A percentile compares a stretch with the other conserved stretches of the same genome.
phyloP scores from a whole-genome alignment of 176 grass and related monocot species.

The Cenchrus fungigraminus region DNA sequence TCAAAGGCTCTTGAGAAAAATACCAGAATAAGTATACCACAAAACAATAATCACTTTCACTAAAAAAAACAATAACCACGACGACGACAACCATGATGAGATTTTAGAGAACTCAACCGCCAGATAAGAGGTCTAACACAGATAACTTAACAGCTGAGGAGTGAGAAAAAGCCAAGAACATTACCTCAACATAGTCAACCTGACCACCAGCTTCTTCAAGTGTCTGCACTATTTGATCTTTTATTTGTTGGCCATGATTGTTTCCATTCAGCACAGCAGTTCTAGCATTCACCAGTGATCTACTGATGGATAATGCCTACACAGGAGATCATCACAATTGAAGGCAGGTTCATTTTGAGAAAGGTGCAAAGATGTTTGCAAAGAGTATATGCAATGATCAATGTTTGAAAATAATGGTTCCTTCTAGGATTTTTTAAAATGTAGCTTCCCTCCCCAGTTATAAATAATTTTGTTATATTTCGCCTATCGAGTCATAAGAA shows the following conservation, averaged over 20 bases:
- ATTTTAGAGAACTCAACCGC: neutral
- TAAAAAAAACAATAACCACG: no score
- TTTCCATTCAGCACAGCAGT: constrained; percentile 48
- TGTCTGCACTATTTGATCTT: constrained; percentile 56
- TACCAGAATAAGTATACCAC: neutral
- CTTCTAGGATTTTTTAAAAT: neutral
- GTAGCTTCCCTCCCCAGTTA: neutral
- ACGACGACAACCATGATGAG: neutral
- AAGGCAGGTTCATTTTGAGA: neutral
- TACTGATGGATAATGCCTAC: constrained; percentile 80
- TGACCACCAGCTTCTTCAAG: constrained; percentile 63
- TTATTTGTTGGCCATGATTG: constrained; percentile 58
- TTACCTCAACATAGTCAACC: constrained; percentile 95
- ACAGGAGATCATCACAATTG: constrained; percentile 11
- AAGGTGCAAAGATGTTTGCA: neutral
- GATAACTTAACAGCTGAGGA: neutral
- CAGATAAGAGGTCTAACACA: neutral
- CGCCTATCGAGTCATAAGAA: neutral
- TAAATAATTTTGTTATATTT: neutral
- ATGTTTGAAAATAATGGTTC: neutral
- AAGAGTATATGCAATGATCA: neutral
- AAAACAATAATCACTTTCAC: neutral
- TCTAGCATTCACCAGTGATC: constrained; percentile 75
- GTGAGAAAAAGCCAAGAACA: neutral
- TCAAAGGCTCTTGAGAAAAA: neutral